phyloP scores from a whole-genome alignment of 495 filamentous ascomycete genomes.

The Lasiosphaeris hirsuta region DNA sequence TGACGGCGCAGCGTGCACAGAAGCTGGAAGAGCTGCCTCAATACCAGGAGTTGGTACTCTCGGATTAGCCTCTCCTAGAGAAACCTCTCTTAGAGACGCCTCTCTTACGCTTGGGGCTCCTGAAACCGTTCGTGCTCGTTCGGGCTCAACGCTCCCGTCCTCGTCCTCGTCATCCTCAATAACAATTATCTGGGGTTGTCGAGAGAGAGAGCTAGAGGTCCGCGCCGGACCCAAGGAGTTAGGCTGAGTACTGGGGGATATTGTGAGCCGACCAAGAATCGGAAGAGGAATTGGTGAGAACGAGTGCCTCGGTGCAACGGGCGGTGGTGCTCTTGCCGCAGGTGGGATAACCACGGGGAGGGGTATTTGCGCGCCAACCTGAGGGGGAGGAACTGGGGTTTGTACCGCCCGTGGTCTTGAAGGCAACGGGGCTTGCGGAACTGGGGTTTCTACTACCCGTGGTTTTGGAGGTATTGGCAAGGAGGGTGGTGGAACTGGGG shows the following conservation, averaged over 20 bases:
- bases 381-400: too few species aligned
- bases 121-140: neutral
- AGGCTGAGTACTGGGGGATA: neutral
- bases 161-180: conserved; percentile 20
- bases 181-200: conserved; percentile 10
- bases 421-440: too few species aligned
- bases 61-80: too few species aligned
- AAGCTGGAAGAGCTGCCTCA: too few species aligned
- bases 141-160: neutral
- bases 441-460: too few species aligned
- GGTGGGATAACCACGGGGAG: too few species aligned
- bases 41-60: neutral
- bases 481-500: too few species aligned
- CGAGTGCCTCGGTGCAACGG: conserved; percentile 3
- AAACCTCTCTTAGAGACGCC: too few species aligned
- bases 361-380: too few species aligned
- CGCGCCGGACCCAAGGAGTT: too few species aligned
- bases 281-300: conserved; percentile 15
- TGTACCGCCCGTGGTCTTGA: neutral
- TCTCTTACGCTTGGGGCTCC: too few species aligned
- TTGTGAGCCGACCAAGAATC: neutral
- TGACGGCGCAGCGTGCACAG: neutral
- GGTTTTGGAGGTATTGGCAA: too few species aligned
- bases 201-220: neutral
- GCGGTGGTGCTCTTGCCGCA: neutral